Evolutionary conservation across 2,329 filamentous ascomycete genomes (phyloP), one percentile per base, ranked within the genome.

Genomic region (Tolypocladium tundrense): DNA sequence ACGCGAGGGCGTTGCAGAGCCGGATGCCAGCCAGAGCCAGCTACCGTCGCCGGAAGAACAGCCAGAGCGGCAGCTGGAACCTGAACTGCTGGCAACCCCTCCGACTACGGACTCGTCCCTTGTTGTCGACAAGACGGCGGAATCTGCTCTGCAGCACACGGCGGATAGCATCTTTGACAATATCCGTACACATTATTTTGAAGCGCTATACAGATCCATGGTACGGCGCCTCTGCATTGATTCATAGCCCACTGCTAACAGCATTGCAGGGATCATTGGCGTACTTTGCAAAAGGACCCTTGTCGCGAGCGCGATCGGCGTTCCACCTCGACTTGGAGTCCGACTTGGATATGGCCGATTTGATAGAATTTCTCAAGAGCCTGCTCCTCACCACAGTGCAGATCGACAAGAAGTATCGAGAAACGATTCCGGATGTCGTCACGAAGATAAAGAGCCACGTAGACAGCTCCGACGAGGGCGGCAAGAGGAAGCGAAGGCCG

Each of bases 251-350:
- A 63, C 67, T 21, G 69, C 63, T 53, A 3, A 10, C 39, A 11
- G 27, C 13, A 24, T n/a, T 39, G 10, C 50, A 89, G 80, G 89
- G 88, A 40, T 90, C 89, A 4, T 74, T 93, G 58, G 89, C 89
- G 59, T 94, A 92, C 70, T 92, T 93, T 71, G 87, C 87, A 24
- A 94, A 94, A 74, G 90, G 89, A 0, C 88, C 90, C 1, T 75
- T 94, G 24, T 90, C 89, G 51, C 81, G 88, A 64, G 86, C 88
- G 52, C 82, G 89, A 59, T 87, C 86, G 53, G 82, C 85, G 16
- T 90, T 90, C 61, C 83, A 86, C 58, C 73, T 84, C 16, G 81
- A 85, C 60, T 81, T 81, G 55, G 83, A 87, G 67, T 75, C 80
- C 8, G 81, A 78, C 27, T 72, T 86, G 24, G 78, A 85, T 45